phyloP scores from a whole-genome alignment of 768 basidiomycete species.

The Collybiopsis confluens region DNA sequence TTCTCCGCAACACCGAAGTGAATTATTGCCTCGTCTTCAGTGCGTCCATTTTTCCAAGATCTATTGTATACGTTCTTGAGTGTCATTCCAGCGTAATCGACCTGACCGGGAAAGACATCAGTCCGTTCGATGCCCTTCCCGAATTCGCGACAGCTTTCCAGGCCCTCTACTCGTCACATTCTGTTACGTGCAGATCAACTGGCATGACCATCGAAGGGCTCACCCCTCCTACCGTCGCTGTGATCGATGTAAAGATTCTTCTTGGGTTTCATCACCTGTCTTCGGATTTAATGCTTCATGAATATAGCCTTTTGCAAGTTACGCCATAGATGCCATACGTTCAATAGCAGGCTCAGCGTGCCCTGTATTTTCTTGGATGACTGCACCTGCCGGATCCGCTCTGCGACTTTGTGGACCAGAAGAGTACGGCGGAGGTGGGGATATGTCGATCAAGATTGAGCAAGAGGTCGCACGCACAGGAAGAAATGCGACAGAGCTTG shows the following conservation, averaged over 20 bases:
- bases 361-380: conserved; percentile 2
- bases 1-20: neutral
- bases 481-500: neutral
- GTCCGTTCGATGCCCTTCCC: neutral
- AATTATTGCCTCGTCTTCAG: conserved; percentile 2
- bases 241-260: conserved; percentile 1
- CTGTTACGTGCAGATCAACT: neutral
- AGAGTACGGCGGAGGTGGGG: neutral
- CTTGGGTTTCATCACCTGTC: neutral
- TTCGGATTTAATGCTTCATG: neutral
- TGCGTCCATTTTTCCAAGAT: neutral
- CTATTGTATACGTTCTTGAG: neutral
- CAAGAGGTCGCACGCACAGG: neutral
- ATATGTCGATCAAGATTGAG: neutral
- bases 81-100: neutral
- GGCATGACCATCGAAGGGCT: neutral
- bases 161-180: neutral
- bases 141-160: conserved; percentile 1
- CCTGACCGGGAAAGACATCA: neutral
- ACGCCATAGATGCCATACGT: conserved; percentile 3
- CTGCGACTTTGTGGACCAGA: neutral
- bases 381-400: conserved; percentile 1
- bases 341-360: neutral
- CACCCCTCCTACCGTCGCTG: neutral
- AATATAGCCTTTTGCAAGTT: conserved; percentile 1